These are phyloP conservation scores for Stephanodiscus minutulus DNA, from an alignment of 108 stramenopile species.

Conservation along the genomic window DNA sequence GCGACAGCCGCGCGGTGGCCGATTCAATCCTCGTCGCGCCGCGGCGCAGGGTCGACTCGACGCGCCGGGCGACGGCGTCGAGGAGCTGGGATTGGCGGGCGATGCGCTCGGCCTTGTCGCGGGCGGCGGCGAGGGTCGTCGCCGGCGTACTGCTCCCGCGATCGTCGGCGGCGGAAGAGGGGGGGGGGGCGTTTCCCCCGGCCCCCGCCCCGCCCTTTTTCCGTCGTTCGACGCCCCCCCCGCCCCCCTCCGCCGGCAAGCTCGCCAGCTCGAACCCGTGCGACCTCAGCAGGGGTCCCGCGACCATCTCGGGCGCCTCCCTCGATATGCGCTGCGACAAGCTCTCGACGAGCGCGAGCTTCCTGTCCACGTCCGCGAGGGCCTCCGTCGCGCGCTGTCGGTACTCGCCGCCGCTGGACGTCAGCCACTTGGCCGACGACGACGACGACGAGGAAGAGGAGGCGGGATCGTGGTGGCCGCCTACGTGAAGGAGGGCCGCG, in stretches of 20 bases:
- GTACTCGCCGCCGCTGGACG: conserved; percentile 36
- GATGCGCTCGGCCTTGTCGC: conserved; percentile 71
- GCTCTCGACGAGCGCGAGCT: conserved; percentile 75
- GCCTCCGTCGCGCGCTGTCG: conserved; percentile 70
- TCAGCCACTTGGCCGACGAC: conserved; percentile 34
- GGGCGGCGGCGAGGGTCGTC: conserved; percentile 43
- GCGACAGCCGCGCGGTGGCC: conserved; percentile 66
- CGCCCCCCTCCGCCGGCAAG: background rate
- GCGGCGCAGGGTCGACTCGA: conserved; percentile 65
- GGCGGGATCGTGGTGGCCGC: conserved; percentile 10
- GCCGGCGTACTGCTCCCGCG: conserved; percentile 56
- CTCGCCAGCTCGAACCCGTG: conserved; percentile 62
- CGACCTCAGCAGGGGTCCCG: conserved; percentile 69
- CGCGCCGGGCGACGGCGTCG: conserved; percentile 64
- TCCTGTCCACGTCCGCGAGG: conserved; percentile 81
- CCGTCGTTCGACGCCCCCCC: no score
- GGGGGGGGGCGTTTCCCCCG: conserved; percentile 17
- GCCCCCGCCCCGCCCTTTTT: no score
- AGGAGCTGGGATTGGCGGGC: conserved; percentile 73
- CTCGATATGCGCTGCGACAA: conserved; percentile 73
- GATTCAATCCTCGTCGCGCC: conserved; percentile 74
- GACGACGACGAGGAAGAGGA: background rate
- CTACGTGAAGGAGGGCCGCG: conserved; percentile 62
- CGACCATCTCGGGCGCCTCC: conserved; percentile 76
- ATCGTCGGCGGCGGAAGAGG: conserved; percentile 63